A percentile compares a stretch with the other conserved stretches of the same genome.
Conservation (phyloP, 2,329 filamentous ascomycete species). For the Epichloe scottii region DNA sequence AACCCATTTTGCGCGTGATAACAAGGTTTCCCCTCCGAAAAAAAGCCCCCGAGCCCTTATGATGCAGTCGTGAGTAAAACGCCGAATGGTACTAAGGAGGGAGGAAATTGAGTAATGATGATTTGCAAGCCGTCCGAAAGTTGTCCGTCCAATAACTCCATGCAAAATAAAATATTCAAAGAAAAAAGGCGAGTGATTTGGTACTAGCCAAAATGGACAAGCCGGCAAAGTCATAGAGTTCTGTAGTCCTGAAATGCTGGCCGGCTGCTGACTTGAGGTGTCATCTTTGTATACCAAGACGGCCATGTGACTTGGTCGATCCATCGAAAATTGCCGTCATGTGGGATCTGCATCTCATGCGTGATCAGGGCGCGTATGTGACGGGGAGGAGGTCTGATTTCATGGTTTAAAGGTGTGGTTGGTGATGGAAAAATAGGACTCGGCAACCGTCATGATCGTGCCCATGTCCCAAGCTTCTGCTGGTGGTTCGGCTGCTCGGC, state of each 20-base stretch:
- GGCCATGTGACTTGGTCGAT: neutral
- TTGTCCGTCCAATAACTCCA: neutral
- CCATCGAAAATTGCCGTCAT: neutral
- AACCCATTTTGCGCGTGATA: neutral
- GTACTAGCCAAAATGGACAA: neutral
- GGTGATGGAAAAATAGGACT: neutral
- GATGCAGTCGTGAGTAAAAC: slow-evolving; percentile 3
- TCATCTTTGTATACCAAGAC: neutral
- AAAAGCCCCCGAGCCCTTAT: neutral
- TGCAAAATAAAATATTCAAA: neutral
- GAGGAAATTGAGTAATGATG: neutral
- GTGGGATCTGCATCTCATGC: neutral
- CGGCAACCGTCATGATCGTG: neutral
- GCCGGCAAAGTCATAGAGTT: neutral
- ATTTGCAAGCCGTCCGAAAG: neutral
- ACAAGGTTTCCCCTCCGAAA: neutral
- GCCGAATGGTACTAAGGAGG: neutral
- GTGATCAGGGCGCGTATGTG: neutral
- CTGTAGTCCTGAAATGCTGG: neutral
- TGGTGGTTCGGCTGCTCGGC: neutral
- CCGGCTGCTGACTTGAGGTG: neutral
- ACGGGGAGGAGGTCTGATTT: neutral
- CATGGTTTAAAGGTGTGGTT: neutral
- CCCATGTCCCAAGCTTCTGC: neutral
- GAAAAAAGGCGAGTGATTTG: neutral